Evolutionary conservation across 352 stramenopile species (phyloP).

Genomic region (Phytophthora sansomeana): DNA sequence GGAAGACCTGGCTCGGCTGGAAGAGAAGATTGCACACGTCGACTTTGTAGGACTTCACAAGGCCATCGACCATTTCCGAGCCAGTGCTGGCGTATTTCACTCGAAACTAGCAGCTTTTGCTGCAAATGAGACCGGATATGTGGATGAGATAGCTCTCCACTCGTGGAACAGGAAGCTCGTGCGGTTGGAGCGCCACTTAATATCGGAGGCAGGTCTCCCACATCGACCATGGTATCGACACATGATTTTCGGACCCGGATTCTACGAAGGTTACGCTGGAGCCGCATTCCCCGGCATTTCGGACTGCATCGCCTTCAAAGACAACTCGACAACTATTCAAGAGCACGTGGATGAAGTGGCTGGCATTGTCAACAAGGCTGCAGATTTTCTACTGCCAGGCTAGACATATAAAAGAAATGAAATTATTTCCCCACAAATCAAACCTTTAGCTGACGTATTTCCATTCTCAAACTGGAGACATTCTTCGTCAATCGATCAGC

Average conservation of each 20-base stretch:
- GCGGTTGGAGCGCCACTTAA: background rate
- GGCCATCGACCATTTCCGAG: conserved; percentile 41
- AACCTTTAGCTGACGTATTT: no score
- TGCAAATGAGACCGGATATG: conserved; percentile 19
- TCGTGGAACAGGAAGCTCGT: background rate
- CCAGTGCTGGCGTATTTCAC: conserved; percentile 21
- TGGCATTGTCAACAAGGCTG: conserved; percentile 15
- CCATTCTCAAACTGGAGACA: no score
- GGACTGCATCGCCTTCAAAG: conserved; percentile 1
- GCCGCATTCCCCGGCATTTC: background rate
- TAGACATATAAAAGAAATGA: background rate
- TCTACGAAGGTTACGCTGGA: background rate
- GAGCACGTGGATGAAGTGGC: background rate
- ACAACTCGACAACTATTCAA: conserved; percentile 11
- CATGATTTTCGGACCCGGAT: background rate
- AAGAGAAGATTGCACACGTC: conserved; percentile 35
- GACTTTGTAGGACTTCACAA: conserved; percentile 40
- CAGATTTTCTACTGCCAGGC: conserved; percentile 21
- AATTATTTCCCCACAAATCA: no score
- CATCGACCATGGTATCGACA: background rate
- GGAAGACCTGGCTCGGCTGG: conserved; percentile 43
- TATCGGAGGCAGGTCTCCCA: background rate
- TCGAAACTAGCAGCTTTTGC: conserved; percentile 14
- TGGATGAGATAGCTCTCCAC: background rate
- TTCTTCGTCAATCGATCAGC: conserved; percentile 15